Base-by-base conservation (phyloP, 2,329 filamentous ascomycete genomes). In the Colletotrichum tamarilloi region DNA sequence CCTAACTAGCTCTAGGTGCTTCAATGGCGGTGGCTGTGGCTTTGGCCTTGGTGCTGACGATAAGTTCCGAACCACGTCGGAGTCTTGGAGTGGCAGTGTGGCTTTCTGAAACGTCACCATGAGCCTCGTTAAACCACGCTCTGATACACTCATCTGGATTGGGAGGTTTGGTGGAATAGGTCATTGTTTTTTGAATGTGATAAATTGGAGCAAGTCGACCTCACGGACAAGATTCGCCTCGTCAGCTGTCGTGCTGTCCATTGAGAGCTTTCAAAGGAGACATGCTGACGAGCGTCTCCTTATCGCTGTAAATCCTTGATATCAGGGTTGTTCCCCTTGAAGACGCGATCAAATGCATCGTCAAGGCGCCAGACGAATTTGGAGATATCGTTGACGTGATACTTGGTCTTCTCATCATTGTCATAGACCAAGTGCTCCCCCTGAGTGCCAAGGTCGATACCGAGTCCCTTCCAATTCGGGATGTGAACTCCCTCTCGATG, bases 401-500 rank as follows among this genome's bases (percentile, higher is more conserved):
- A 75, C 56, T 66, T 75, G 53, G 65, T 68, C 73, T 70, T 75
- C 9, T 73, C 73, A 28, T 68, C 71, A 53, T 72, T 75, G 38
- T 75, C 71, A 49, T 69, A 76, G n/a, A 74, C 60, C 56, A 76
- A 71, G 30, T 74, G 69, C 67, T 79, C 77, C 19, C 80, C 78
- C 16, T 79, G 76, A 11, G 75, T 74, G 14, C 68, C 67, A 30
- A 72, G n/a, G 12, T 79, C 76, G 64, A 79, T 78, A 2, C 76
- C 75, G 9, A 73, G 71, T 52, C 67, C 77, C 67, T 77, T 75
- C 62, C 81, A 76, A 59, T 76, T 77, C 3, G 78, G 77, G 32
- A 82, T 59, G 60, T 83, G 81, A n/a, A 80, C 79, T 2, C 76
- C 70, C 12, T 82, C 80, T 24, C 84, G 79, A 75, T 88, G 86